These are phyloP conservation scores for Acephala macrosclerotiorum DNA, from an alignment of 2,329 filamentous ascomycete species.

Conservation along the genomic window DNA sequence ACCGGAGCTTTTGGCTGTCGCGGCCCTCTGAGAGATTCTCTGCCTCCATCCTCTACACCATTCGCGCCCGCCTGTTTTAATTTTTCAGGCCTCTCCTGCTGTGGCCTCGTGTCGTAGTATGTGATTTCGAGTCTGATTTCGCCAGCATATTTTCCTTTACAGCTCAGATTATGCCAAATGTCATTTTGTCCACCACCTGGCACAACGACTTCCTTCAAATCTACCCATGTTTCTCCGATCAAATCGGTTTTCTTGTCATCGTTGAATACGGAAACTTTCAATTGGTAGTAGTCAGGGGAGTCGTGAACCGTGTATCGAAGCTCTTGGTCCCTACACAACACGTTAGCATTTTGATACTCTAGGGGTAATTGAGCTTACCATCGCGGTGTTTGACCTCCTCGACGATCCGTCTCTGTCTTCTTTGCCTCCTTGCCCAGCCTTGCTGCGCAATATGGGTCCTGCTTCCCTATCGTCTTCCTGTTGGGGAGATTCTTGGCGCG, in stretches of 20 bases:
- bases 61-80: constrained; percentile 46
- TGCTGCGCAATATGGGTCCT: constrained; percentile 96
- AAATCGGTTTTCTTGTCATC: constrained; percentile 98
- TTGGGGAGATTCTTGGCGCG: constrained; percentile 97
- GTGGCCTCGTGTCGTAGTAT: constrained; percentile 89
- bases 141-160: constrained; percentile 93
- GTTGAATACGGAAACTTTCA: constrained; percentile 96
- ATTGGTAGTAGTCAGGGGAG: constrained; percentile 92
- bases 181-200: constrained; percentile 92
- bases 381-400: constrained; percentile 93
- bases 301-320: constrained; percentile 96
- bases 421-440: constrained; percentile 95
- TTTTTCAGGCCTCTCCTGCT: constrained; percentile 75
- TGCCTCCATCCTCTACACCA: constrained; percentile 42
- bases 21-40: constrained; percentile 48
- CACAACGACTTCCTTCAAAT: constrained; percentile 80
- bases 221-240: constrained; percentile 93
- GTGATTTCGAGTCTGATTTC: constrained; percentile 96
- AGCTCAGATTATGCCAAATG: constrained; percentile 87
- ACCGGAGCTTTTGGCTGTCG: constrained; percentile 66
- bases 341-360: constrained; percentile 28
- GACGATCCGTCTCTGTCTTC: constrained; percentile 92
- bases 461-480: constrained; percentile 96
- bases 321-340: constrained; percentile 84
- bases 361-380: constrained; percentile 67